Evolutionary conservation across 2,329 filamentous ascomycete genomes (phyloP).

Genomic region (Leptographium galeiforme): DNA sequence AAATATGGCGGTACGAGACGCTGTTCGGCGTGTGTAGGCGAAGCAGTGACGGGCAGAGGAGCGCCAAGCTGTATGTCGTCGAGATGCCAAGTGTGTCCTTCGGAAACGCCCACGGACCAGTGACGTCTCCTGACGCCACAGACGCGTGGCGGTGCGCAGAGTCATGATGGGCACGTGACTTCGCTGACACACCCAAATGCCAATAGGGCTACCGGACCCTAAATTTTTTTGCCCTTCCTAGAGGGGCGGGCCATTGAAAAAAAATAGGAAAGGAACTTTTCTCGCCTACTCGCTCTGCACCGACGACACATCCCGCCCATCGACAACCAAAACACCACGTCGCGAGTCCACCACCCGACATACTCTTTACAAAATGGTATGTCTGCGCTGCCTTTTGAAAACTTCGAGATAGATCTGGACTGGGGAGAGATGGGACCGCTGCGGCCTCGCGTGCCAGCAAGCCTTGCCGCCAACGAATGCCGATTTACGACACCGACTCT

Average conservation of each 20-base stretch:
- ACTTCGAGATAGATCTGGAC: neutral
- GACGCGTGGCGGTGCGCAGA: neutral
- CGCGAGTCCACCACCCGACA: constrained; percentile 6
- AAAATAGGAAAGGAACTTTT: constrained; percentile 8
- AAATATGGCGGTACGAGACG: too few species aligned
- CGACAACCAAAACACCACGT: constrained; percentile 7
- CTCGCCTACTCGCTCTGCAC: constrained; percentile 11
- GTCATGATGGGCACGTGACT: neutral
- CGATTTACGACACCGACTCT: too few species aligned
- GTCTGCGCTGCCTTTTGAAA: neutral
- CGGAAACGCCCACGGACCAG: neutral
- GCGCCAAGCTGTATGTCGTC: neutral
- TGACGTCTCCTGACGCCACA: neutral
- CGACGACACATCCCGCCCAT: constrained; percentile 9
- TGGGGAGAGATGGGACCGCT: too few species aligned
- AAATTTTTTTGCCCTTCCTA: constrained; percentile 8
- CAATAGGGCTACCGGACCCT: constrained; percentile 11
- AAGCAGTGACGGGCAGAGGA: too few species aligned
- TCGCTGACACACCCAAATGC: neutral
- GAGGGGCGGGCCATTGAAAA: constrained; percentile 6
- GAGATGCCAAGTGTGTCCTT: neutral
- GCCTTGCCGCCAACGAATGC: too few species aligned
- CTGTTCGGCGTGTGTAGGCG: too few species aligned
- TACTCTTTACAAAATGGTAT: constrained; percentile 9
- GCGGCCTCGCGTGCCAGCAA: too few species aligned